Conservation (phyloP, 352 stramenopile species). For the Pythium grandisporangium region DNA sequence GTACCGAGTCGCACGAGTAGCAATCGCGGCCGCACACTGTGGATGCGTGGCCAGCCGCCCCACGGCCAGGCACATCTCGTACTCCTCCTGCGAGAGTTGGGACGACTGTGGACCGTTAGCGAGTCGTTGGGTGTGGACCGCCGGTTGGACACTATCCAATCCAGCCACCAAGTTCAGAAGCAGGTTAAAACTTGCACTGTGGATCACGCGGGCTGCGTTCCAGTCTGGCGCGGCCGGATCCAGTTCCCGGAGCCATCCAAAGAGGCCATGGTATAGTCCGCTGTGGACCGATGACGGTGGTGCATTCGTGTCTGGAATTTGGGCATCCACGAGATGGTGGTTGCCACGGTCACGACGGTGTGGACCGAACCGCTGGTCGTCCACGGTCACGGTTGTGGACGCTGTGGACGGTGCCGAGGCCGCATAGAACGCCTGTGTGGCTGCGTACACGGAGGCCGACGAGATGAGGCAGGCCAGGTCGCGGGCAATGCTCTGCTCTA, state of each 20-base stretch:
- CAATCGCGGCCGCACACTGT: constrained; percentile 44
- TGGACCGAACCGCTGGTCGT: too few relatives aligned
- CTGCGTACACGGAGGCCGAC: constrained; percentile 43
- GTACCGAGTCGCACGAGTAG: constrained; percentile 48
- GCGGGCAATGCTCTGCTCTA: constrained; percentile 60
- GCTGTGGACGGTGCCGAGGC: constrained; percentile 13
- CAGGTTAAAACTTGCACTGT: constrained; percentile 53
- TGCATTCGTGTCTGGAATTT: too few relatives aligned
- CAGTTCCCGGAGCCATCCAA: constrained; percentile 37
- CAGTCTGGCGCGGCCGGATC: constrained; percentile 17
- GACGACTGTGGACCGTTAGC: too few relatives aligned
- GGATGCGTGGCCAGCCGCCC: constrained; percentile 38
- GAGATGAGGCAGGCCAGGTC: constrained; percentile 63
- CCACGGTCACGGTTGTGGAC: too few relatives aligned
- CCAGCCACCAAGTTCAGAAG: constrained; percentile 46
- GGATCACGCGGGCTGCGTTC: constrained; percentile 33
- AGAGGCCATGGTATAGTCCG: constrained; percentile 29
- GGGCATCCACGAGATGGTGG: too few relatives aligned
- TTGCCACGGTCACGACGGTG: too few relatives aligned
- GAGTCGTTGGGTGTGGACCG: constrained; percentile 25
- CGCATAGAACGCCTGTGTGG: constrained; percentile 41
- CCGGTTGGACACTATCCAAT: constrained; percentile 15
- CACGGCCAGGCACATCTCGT: constrained; percentile 37
- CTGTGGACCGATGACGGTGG: too few relatives aligned
- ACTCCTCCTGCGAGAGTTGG: too few relatives aligned